Base-by-base conservation (phyloP, 805 yeast genomes). In the Candida khao-thaluensis region DNA sequence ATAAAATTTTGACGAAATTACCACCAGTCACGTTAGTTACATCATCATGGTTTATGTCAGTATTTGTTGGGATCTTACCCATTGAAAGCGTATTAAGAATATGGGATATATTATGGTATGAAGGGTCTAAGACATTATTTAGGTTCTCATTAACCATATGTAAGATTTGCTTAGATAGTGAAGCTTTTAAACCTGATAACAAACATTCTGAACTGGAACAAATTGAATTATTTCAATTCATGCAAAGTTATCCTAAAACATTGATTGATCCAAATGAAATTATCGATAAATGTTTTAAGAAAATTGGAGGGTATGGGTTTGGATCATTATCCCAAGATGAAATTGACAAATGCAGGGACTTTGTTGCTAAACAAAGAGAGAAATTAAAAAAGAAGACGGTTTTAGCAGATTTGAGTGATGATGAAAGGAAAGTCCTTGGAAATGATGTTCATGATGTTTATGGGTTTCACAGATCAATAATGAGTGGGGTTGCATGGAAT, bases 11-110 rank as follows among this genome's bases (percentile, higher is more conserved):
- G 22, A 72, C 78, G 11, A 82, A 84, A 49, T 64, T 90, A 30
- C 98, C 99, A 1, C 95, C 97, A 2, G 76, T 93, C 3, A 85
- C 96, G 1, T 71, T 93, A 32, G 93, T 95, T 49, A 93, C 98
- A 1, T 91, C 96, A 0, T 81, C 95, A 39, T 93, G 99, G 99
- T 93, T 93, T 56, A 91, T 93, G 98, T 85, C 96, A 52, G 77
- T 87, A n/a, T 93, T 85, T 62, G 88, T 93, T 24, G 96, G 95
- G 0, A 79, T 83, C 1, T 62, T 93, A 17, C 99, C 99, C 0
- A 79, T 88, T 16, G 98, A 93, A 54, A 77, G 95, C 0, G 83
- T 88, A 7, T 66, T 93, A 30, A 67, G 98, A 40, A 82, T 93
- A 0, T 91, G 99, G 98, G 99, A 93, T 61, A 86, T 95, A 45